phyloP scores from a whole-genome alignment of 257 asterid genomes.

The Solanum chiquidenum region DNA sequence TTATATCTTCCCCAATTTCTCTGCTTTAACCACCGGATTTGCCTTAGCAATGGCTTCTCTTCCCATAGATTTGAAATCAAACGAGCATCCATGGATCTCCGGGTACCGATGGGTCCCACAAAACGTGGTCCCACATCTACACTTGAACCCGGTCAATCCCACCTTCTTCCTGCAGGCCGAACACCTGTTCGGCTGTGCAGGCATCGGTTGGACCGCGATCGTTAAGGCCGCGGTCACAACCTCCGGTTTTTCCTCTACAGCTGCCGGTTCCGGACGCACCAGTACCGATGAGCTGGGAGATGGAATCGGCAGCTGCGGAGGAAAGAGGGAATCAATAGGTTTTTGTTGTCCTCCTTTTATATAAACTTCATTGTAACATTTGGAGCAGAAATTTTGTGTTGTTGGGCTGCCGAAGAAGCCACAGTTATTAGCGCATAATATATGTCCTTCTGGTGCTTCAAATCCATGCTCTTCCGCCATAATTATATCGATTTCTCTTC shows the following conservation, averaged over 20 bases:
- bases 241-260: neutral
- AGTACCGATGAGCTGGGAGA: neutral
- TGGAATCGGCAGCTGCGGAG: neutral
- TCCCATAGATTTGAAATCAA: constrained; percentile 73
- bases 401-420: constrained; percentile 83
- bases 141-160: constrained; percentile 74
- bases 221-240: neutral
- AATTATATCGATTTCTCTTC: neutral
- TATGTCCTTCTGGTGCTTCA: constrained; percentile 69
- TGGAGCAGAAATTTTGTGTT: constrained; percentile 66
- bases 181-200: constrained; percentile 47
- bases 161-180: constrained; percentile 61
- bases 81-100: constrained; percentile 65
- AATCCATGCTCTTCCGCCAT: constrained; percentile 92
- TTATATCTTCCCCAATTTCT: constrained; percentile 59
- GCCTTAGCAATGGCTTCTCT: constrained; percentile 86
- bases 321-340: constrained; percentile 16
- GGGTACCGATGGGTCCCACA: constrained; percentile 90
- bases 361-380: constrained; percentile 51
- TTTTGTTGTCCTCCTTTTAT: constrained; percentile 10
- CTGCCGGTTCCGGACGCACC: neutral
- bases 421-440: constrained; percentile 69
- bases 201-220: neutral
- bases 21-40: constrained; percentile 59
- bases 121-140: constrained; percentile 75